These are phyloP conservation scores for Fomitiporia mediterranea DNA, from an alignment of 1,284 basidiomycete species.

Conservation along the genomic window DNA sequence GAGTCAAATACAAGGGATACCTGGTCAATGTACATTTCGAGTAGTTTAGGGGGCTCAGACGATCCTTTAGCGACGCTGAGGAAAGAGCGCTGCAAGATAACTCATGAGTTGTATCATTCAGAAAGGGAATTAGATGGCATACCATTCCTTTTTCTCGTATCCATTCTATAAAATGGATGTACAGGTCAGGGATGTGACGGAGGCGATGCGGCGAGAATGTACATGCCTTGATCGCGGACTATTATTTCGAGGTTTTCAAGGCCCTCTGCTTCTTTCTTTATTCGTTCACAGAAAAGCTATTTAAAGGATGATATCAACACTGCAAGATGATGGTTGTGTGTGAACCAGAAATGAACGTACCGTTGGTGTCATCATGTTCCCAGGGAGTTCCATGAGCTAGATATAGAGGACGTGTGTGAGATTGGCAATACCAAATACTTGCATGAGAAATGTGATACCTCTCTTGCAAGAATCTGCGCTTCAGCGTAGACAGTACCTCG, in stretches of 20 bases:
- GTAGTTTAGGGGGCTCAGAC: slow-evolving; percentile 78
- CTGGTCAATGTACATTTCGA: slow-evolving; percentile 82
- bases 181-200: slow-evolving; percentile 1
- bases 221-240: slow-evolving; percentile 68
- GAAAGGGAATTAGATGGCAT: slow-evolving; percentile 7
- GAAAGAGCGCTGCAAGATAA: slow-evolving; percentile 62
- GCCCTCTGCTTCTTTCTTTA: slow-evolving; percentile 62
- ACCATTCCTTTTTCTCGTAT: slow-evolving; percentile 82
- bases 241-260: slow-evolving; percentile 67
- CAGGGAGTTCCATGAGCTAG: slow-evolving; percentile 79
- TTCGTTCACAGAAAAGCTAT: slow-evolving; percentile 68
- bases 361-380: slow-evolving; percentile 79
- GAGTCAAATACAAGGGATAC: too few species aligned
- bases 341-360: slow-evolving; percentile 31
- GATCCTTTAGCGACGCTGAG: slow-evolving; percentile 84
- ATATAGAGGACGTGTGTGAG: background rate
- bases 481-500: slow-evolving; percentile 67
- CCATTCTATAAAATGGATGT: slow-evolving; percentile 49
- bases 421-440: background rate
- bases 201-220: background rate
- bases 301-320: background rate
- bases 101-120: background rate
- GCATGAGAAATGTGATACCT: slow-evolving; percentile 38
- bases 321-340: background rate
- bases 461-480: slow-evolving; percentile 83